Evolutionary conservation across 441 rosid species (phyloP).

Genomic region (Lepidium campestre): DNA sequence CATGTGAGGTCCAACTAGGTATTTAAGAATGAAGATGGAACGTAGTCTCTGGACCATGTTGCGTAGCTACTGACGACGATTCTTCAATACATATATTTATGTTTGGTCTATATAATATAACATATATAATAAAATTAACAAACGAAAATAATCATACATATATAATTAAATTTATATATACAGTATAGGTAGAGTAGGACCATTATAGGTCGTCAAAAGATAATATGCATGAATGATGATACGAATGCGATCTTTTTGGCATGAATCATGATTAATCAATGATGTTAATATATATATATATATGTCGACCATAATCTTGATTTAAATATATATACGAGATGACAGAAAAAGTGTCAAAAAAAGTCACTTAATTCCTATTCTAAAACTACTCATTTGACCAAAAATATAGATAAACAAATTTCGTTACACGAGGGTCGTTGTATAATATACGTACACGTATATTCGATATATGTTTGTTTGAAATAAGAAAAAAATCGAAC

Average conservation of each 20-base stretch:
- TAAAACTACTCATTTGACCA: no score
- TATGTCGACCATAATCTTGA: neutral
- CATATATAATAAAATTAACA: no score
- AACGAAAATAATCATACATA: neutral
- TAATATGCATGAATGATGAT: constrained; percentile 1
- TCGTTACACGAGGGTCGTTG: no score
- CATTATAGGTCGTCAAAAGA: neutral
- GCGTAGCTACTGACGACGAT: neutral
- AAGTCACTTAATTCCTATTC: neutral
- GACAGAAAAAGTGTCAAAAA: neutral
- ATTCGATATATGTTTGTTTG: no score
- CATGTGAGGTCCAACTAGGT: neutral
- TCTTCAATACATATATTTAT: neutral
- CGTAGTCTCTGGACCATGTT: constrained; percentile 12
- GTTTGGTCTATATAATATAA: no score
- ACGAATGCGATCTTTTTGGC: constrained; percentile 18
- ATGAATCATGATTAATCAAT: constrained; percentile 20
- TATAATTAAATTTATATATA: neutral
- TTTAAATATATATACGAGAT: neutral
- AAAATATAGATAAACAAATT: no score
- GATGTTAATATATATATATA: neutral
- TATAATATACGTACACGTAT: no score
- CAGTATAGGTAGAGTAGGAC: constrained; percentile 12
- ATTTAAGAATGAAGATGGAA: constrained; percentile 16
- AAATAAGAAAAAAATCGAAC: no score